Base-by-base conservation (phyloP, 1,284 basidiomycete species). In the Vanrija pseudolonga region DNA sequence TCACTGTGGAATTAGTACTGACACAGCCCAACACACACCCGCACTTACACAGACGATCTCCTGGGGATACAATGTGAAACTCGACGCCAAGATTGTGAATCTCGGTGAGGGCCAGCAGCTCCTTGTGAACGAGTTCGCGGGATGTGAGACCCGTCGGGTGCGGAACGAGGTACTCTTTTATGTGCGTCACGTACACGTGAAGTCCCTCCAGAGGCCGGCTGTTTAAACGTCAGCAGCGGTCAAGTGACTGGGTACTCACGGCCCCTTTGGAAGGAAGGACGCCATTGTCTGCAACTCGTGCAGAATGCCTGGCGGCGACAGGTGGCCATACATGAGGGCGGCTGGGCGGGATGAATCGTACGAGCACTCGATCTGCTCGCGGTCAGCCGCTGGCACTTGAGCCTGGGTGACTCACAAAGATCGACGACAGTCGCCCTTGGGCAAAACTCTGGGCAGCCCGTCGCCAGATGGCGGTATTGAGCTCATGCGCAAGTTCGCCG, bases 321-420 rank as follows among this genome's bases (percentile, higher is more conserved):
- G 53, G 46, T 77, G 75, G 2, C 75, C 75, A 49, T 68, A 77
- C 72, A 76, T 71, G 15, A 72, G 51, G 43, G 65, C 56, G 12
- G 62, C 59, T 3, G 69, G 66, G 38, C 74, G 61, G 2, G 67
- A 59, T 6, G 67, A 67, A 37, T 71, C 67, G 43, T 77, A 77
- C 1, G 73, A 76, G 62, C 75, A 77, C 67, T 77, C 75, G 45
- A 77, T 72, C 74, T 76, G 57, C 9, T 14, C 23, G 9, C 23
- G 19, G 32, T 26, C 47, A 8, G 23, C 6, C 3, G 0, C 14
- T 26, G 19, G 46, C 11, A 3, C 5, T 6, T 32, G 32, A 12
- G 5, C 51, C 36, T 12, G 7, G 38, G n/a, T 40, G 1, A 70
- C 74, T 63, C 56, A 76, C 74, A 61, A 77, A 77, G 7, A 77